Evolutionary conservation across 1,284 basidiomycete genomes (phyloP).

Genomic region (Rhodotorula sp.): DNA sequence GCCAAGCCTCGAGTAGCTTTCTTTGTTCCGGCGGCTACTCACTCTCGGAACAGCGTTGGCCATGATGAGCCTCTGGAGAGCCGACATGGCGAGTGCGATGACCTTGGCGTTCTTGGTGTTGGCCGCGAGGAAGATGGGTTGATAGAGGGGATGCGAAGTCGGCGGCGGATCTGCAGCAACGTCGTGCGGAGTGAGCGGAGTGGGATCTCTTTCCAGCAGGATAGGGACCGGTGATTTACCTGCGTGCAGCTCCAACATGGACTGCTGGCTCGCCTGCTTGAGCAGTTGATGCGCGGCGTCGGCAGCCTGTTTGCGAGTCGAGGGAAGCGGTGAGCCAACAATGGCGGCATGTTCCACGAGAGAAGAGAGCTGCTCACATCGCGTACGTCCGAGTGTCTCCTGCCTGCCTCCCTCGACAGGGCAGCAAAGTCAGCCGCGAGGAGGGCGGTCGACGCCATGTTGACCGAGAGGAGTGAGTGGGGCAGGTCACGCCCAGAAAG

Average conservation of each 20-base stretch:
- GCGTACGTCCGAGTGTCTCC: slow-evolving; percentile 77
- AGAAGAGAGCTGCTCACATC: slow-evolving; percentile 58
- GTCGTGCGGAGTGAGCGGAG: slow-evolving; percentile 52
- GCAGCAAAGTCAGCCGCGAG: slow-evolving; percentile 54
- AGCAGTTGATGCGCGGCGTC: slow-evolving; percentile 45
- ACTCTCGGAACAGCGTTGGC: slow-evolving; percentile 69
- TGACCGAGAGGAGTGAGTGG: background rate
- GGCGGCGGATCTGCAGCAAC: slow-evolving; percentile 4
- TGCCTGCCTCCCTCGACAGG: slow-evolving; percentile 72
- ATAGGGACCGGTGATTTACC: slow-evolving; percentile 4
- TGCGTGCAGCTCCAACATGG: slow-evolving; percentile 38
- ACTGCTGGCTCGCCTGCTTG: slow-evolving; percentile 40
- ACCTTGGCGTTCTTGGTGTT: slow-evolving; percentile 91
- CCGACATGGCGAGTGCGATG: slow-evolving; percentile 84
- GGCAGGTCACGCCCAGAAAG: too few species aligned
- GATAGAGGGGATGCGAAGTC: slow-evolving; percentile 59
- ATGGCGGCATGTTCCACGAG: too few species aligned
- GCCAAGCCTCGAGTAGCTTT: background rate
- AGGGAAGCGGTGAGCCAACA: slow-evolving; percentile 58
- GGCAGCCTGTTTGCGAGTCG: slow-evolving; percentile 40
- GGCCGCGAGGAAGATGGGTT: slow-evolving; percentile 91
- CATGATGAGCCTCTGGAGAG: slow-evolving; percentile 84
- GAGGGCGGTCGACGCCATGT: slow-evolving; percentile 3
- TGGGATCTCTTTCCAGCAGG: too few species aligned
- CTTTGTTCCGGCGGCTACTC: slow-evolving; percentile 20